Conservation (phyloP, 805 yeast species). For the Sporopachydermia lactativora region DNA sequence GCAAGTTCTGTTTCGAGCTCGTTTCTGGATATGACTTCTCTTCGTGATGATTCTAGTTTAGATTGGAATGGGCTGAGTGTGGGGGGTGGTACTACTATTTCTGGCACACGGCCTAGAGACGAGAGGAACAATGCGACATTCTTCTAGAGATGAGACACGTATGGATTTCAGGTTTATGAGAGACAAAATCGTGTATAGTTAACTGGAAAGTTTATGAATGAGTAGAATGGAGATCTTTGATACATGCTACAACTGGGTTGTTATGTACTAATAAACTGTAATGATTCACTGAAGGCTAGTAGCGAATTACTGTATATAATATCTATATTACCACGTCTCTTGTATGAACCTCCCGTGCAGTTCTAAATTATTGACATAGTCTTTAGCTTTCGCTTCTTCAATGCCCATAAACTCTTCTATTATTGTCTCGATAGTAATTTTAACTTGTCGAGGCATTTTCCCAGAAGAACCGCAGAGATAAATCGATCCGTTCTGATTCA, state of each 20-base stretch:
- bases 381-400: constrained; percentile 31
- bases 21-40: not conserved
- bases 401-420: constrained; percentile 31
- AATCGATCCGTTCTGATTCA: constrained; percentile 42
- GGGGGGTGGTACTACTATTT: not conserved
- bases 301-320: too few species aligned
- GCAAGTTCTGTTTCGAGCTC: constrained; percentile 1
- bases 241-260: too few species aligned
- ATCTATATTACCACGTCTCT: constrained; percentile 61
- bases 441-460: constrained; percentile 79
- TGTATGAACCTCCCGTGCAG: constrained; percentile 55
- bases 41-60: not conserved
- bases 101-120: not conserved
- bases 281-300: too few species aligned
- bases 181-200: too few species aligned
- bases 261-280: too few species aligned
- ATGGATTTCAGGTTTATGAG: too few species aligned
- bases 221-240: too few species aligned
- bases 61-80: constrained; percentile 1
- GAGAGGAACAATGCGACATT: not conserved
- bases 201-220: too few species aligned
- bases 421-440: constrained; percentile 62
- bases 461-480: constrained; percentile 93
- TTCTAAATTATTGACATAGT: constrained; percentile 46
- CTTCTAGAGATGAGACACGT: not conserved